Base-by-base conservation (phyloP, 2,329 filamentous ascomycete genomes). In the Paraconiothyrium brasiliense region DNA sequence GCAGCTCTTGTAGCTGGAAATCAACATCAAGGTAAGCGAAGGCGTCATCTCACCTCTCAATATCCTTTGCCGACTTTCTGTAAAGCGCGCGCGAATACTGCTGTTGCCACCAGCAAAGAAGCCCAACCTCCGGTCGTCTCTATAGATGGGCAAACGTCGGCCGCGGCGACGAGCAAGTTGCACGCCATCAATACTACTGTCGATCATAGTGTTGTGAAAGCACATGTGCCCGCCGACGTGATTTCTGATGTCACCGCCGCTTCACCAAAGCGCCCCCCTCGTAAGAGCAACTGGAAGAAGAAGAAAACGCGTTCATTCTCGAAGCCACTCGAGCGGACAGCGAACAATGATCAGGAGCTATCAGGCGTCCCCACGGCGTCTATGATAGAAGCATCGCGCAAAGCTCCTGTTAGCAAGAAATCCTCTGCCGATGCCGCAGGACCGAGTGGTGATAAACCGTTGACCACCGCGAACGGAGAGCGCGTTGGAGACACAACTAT, bases 1-100 rank as follows among this genome's bases (percentile, higher is more conserved):
- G 34, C 49, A 22, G 49, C 34, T 13, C n/a, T 52, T n/a, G 49
- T 34, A 7, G 49, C 49, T 39, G 49, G 34, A 1, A 52, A 41
- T 5, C 37, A 34, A 13, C 20, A 5, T 27, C 10, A 52, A 27
- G 10, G 49, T 52, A 39, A 52, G 49, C 35, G 32, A 41, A n/a
- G n/a, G 39, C n/a, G 39, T 8, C 16, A 20, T n/a, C 39, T 6
- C 14, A n/a, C 39, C n/a, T 16, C 39, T 41, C n/a, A 14, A 7
- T 5, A 41, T 8, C 14, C 16, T 49, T 16, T 49, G 4, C 47
- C n/a, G 16, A 49, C 27, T 11, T 30, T 14, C 14, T 11, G n/a
- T 32, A 8, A 27, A 48, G 46, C 13, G 10, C 24, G 24, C 14
- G 46, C 46, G 7, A 39, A 34, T 30, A n/a, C 48, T 34, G 30